phyloP scores from a whole-genome alignment of 192 early-diverging fungal genomes.

The Entophlyctis luteolus region DNA sequence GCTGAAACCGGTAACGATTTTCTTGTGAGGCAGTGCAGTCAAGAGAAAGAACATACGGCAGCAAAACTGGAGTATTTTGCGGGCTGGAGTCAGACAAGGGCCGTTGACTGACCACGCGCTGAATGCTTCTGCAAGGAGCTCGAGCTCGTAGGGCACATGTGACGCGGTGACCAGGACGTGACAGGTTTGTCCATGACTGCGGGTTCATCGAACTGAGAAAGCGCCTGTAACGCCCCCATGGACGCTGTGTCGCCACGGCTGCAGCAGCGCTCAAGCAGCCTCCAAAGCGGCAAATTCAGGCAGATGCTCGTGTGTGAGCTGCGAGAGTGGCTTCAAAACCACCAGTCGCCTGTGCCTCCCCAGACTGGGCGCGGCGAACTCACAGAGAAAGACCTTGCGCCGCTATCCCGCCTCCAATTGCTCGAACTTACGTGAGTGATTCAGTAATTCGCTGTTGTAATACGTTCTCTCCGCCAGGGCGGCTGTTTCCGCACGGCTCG shows the following conservation, averaged over 20 bases:
- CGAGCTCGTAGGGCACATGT: not conserved
- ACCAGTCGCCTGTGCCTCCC: not conserved
- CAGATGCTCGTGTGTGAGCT: not conserved
- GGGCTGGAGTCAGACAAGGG: conserved; percentile 18
- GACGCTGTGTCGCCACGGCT: too few relatives aligned
- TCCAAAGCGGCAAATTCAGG: not conserved
- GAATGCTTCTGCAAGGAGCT: conserved; percentile 2
- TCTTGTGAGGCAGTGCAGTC: too few relatives aligned
- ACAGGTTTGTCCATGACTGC: conserved; percentile 30
- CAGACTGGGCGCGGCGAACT: too few relatives aligned
- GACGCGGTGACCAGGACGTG: conserved; percentile 42
- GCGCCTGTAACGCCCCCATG: too few relatives aligned
- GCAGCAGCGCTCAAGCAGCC: not conserved
- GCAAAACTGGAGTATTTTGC: conserved; percentile 25
- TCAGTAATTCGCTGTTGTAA: too few relatives aligned
- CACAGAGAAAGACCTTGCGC: not conserved
- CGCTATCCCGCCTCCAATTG: not conserved
- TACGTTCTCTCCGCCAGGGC: too few relatives aligned
- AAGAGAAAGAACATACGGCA: conserved; percentile 8
- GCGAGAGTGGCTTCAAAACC: not conserved
- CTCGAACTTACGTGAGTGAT: not conserved
- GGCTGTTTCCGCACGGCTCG: too few relatives aligned
- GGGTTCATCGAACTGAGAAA: conserved; percentile 39
- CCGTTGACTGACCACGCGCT: conserved; percentile 35
- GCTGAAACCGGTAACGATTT: too few relatives aligned